Base-by-base conservation (phyloP, 2,329 filamentous ascomycete genomes). In the Clonostachys rosea region DNA sequence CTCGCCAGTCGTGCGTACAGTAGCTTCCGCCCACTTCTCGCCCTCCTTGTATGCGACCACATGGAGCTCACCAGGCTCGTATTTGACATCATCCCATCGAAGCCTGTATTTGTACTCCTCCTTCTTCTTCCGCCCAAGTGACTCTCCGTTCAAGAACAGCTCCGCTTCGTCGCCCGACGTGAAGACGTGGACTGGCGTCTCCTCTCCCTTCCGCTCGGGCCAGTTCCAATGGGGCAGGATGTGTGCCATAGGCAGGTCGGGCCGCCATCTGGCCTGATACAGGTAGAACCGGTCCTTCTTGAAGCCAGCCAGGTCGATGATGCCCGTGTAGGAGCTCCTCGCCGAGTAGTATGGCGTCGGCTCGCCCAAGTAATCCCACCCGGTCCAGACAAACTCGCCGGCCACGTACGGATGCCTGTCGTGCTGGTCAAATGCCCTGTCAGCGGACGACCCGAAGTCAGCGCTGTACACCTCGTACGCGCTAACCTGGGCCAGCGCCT, bases 171-270 rank as follows among this genome's bases (percentile, higher is more conserved):
- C 74, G 4, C 62, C 76, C 1, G 70, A 61, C 1, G 74, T 67
- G 52, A 77, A 79, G 0, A 79, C 75, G 52, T 81, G 76, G 1
- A 80, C 75, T 0, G 76, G 77, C 5, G 76, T 80, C 2, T 70
- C 62, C 47, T 69, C 50, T 2, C 73, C 73, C 1, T 65, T 64
- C 0, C 75, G 61, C 14, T 71, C 68, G 0, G 74, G 69, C 74
- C 75, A 81, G 14, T 65, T 78, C 77, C 77, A 81, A 54, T 80
- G 77, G 3, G 77, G 77, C 0, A 80, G 65, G 16, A 81, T 71
- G 52, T 80, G 75, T 5, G 74, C 76, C 59, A 73, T 68, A 2
- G 53, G 59, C 0, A 76, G 46, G 14, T 74, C 69, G 0, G 76
- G 64, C 4, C 69, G 62, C 78, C 77, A 81, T 8, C 74, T 69